A percentile compares a stretch with the other conserved stretches of the same genome.
These are phyloP conservation scores for Corymbia calophylla DNA, from an alignment of 441 rosid species.

Conservation along the genomic window DNA sequence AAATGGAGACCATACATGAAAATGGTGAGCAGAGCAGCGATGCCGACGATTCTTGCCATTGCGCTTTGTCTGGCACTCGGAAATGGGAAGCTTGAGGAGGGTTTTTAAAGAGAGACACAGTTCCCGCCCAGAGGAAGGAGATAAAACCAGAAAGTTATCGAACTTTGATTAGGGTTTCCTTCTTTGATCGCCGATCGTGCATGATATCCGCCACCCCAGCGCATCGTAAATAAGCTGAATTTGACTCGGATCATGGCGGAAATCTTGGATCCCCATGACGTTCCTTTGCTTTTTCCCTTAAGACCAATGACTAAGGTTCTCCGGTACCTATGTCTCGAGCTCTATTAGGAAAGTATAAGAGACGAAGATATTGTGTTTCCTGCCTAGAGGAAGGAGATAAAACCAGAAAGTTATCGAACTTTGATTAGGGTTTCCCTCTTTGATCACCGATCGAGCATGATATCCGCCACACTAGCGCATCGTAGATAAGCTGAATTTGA, in stretches of 20 bases:
- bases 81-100: not conserved
- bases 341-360: not conserved
- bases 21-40: not conserved
- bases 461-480: not conserved
- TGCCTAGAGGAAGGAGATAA: too few species aligned
- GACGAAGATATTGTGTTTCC: not conserved
- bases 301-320: not conserved
- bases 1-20: not conserved
- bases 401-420: too few species aligned
- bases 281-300: not conserved
- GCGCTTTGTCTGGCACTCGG: not conserved
- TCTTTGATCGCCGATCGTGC: not conserved
- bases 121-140: not conserved
- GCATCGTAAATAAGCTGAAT: not conserved
- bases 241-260: not conserved
- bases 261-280: not conserved
- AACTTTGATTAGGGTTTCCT: not conserved
- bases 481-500: not conserved
- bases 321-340: not conserved
- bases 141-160: not conserved
- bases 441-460: not conserved
- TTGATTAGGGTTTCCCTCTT: not conserved
- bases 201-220: not conserved
- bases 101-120: not conserved
- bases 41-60: not conserved